A percentile compares a stretch with the other conserved stretches of the same genome.
Evolutionary conservation across 176 grass and related monocot species (phyloP).

Genomic region (Aegilops sharonensis): DNA sequence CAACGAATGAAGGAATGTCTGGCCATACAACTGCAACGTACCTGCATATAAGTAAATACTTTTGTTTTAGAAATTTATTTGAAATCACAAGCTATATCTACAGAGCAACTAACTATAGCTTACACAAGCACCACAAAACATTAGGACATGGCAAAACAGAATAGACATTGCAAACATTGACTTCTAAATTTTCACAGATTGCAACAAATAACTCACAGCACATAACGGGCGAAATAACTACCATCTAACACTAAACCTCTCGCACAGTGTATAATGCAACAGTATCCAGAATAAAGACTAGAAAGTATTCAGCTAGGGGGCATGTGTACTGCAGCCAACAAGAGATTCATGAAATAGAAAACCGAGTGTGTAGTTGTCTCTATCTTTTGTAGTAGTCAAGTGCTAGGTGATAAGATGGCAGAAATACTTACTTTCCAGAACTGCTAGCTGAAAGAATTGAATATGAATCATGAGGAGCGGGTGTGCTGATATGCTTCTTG

Average conservation of each 20-base stretch:
- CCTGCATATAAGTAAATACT: slow-evolving; percentile 48
- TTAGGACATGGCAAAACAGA: slow-evolving; percentile 13
- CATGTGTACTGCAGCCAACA: slow-evolving; percentile 8
- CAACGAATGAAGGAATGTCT: slow-evolving; percentile 88
- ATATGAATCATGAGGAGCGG: slow-evolving; percentile 95
- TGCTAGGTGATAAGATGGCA: slow-evolving; percentile 7
- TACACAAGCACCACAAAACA: background rate
- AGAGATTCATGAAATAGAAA: slow-evolving; percentile 16
- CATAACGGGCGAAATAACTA: slow-evolving; percentile 15
- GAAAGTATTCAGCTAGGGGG: slow-evolving; percentile 12
- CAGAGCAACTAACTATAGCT: background rate
- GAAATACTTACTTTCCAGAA: slow-evolving; percentile 86
- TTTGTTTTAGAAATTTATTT: slow-evolving; percentile 9
- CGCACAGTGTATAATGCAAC: slow-evolving; percentile 10
- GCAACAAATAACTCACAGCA: background rate
- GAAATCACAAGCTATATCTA: background rate
- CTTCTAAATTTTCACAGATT: slow-evolving; percentile 1
- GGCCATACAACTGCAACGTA: slow-evolving; percentile 95
- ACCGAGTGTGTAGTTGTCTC: background rate
- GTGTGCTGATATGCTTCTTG: slow-evolving; percentile 97
- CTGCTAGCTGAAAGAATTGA: slow-evolving; percentile 87
- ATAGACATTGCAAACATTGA: background rate
- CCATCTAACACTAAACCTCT: slow-evolving; percentile 9
- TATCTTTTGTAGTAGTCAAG: background rate
- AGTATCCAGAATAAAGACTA: slow-evolving; percentile 22